Evolutionary conservation across 2,329 filamentous ascomycete species (phyloP).

Genomic region (Pseudopithomyces maydicus): DNA sequence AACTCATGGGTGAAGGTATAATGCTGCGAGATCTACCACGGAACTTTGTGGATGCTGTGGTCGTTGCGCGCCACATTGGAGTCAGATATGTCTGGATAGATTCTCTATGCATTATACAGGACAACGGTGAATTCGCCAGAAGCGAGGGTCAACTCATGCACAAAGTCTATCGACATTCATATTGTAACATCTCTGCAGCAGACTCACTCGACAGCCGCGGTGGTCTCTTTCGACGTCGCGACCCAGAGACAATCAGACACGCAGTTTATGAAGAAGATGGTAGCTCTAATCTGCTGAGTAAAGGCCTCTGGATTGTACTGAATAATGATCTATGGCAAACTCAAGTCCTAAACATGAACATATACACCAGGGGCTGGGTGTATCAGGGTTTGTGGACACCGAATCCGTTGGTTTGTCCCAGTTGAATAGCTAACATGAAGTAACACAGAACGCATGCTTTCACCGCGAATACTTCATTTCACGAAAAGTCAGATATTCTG

Average conservation of each 20-base stretch:
- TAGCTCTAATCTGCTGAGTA: not conserved
- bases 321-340: conserved; percentile 16
- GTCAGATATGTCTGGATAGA: conserved; percentile 31
- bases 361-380: conserved; percentile 26
- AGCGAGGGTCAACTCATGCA: conserved; percentile 28
- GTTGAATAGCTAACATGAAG: not conserved
- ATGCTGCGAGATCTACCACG: conserved; percentile 12
- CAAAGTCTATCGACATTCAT: conserved; percentile 28
- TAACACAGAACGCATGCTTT: conserved; percentile 21
- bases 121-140: conserved; percentile 15
- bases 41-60: conserved; percentile 30
- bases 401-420: too few species aligned
- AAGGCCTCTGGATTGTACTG: conserved; percentile 18
- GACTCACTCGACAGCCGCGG: conserved; percentile 21
- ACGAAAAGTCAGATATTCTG: conserved; percentile 21
- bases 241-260: not conserved
- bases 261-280: conserved; percentile 5
- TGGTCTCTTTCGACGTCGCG: conserved; percentile 24
- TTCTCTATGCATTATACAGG: conserved; percentile 23
- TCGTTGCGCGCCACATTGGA: conserved; percentile 22
- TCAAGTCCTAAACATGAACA: conserved; percentile 9
- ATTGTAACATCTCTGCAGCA: conserved; percentile 32
- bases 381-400: conserved; percentile 16
- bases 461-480: conserved; percentile 24
- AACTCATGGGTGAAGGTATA: not conserved